These are phyloP conservation scores for Plantago major DNA, from an alignment of 257 asterid genomes.

Conservation along the genomic window DNA sequence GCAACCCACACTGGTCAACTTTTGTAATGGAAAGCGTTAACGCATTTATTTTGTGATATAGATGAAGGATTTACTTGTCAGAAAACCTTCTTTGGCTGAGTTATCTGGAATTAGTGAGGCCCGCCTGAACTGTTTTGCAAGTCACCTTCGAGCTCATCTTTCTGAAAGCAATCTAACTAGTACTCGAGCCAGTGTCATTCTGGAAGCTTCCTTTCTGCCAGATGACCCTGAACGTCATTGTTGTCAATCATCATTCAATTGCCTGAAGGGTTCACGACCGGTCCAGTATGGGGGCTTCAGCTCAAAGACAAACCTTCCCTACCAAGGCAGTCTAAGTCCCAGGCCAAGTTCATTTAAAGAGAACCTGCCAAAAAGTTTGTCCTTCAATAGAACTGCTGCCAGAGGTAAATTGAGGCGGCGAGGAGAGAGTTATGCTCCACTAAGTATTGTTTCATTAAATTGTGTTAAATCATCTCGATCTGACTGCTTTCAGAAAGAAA, in stretches of 20 bases:
- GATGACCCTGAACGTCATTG: constrained; percentile 32
- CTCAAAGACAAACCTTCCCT: too few species aligned
- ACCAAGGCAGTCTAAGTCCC: constrained; percentile 32
- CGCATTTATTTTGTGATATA: constrained; percentile 21
- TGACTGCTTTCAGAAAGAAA: constrained; percentile 26
- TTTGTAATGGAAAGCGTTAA: constrained; percentile 1
- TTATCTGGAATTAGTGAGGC: constrained; percentile 76
- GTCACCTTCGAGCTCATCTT: constrained; percentile 69
- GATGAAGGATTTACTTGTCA: constrained; percentile 74
- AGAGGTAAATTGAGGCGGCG: constrained; percentile 49
- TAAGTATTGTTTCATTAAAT: constrained; percentile 25
- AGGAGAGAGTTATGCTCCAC: constrained; percentile 39
- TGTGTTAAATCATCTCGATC: constrained; percentile 28
- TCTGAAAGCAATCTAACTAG: constrained; percentile 45
- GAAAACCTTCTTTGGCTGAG: constrained; percentile 72
- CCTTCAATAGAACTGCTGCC: constrained; percentile 41
- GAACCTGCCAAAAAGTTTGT: constrained; percentile 44
- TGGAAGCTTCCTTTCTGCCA: constrained; percentile 25
- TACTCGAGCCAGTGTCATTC: constrained; percentile 4
- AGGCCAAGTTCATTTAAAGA: constrained; percentile 63
- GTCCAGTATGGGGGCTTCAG: too few species aligned
- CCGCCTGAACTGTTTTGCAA: constrained; percentile 72
- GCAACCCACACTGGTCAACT: constrained; percentile 7
- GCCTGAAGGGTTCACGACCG: constrained; percentile 29
- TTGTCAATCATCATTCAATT: constrained; percentile 39